Evolutionary conservation across 257 asterid genomes (phyloP), one percentile per base, ranked within the genome.

Genomic region (Pogostemon cablin): DNA sequence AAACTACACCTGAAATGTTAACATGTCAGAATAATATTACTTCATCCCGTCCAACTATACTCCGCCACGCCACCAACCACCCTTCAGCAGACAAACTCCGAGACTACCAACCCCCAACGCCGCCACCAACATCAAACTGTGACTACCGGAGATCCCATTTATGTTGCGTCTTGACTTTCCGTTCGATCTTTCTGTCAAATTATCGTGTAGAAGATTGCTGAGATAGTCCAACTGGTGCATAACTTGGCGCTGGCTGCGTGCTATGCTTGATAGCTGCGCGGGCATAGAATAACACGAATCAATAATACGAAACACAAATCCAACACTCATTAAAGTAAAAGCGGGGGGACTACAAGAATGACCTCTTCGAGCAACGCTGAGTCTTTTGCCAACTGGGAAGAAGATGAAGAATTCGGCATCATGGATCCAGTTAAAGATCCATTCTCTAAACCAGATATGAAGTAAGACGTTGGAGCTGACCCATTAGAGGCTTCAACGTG

Each of bases 281-380:
- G 35, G 48, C 42, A 64, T 5, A 32, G 38, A 12, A 43, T 20
- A 63, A 67, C 60, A 60, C 6, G 40, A 39, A 54, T 52, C 20
- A 63, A 41, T 6, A 25, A 25, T 25, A 25, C 32, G 32, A 25
- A 25, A 25, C 32, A 25, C 32, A 25, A 25, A 25, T 25, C 32
- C 32, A 25, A 25, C 32, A 25, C 32, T 25, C 32, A 25, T 0
- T 25, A 25, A 20, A 25, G 32, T 25, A 25, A 25, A 25, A 25
- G 6, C 49, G 48, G 12, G 67, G 48, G 47, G 69, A 62, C 7
- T 9, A 55, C 1, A 49, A 44, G 32, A 5, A 46, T 39, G 86
- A 95, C 98, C 99, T 92, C 99, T 72, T 95, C 99, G 41, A 79
- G 65, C 70, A 92, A 73, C 69, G 90, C 70, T 6, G 90, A 77